A percentile compares a stretch with the other conserved stretches of the same genome.
Conservation (phyloP, 257 asterid species). For the Cynanchum wilfordii region DNA sequence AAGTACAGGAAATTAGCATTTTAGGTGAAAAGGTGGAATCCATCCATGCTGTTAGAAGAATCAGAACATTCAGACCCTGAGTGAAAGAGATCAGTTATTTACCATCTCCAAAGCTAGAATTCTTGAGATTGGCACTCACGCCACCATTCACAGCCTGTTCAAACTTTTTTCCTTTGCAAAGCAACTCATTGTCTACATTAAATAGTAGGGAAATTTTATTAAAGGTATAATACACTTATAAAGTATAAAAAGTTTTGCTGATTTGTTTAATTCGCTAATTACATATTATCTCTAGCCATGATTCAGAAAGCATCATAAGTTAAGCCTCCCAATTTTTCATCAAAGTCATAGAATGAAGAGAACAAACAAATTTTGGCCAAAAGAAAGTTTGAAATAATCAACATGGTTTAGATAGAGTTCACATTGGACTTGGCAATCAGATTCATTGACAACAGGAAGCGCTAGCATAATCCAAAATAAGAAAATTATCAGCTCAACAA, state of each 20-base stretch:
- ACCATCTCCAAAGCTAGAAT: not conserved
- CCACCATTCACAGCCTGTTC: not conserved
- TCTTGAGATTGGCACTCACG: not conserved
- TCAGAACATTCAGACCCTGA: not conserved
- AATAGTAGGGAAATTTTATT: not conserved
- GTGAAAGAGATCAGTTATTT: not conserved
- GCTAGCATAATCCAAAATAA: not conserved
- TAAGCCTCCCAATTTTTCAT: not conserved
- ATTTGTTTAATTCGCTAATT: too few relatives aligned
- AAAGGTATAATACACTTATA: not conserved
- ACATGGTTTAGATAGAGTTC: not conserved
- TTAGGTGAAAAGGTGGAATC: too few relatives aligned
- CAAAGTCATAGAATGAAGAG: not conserved
- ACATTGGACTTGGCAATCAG: not conserved
- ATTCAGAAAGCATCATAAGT: not conserved
- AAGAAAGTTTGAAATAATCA: not conserved
- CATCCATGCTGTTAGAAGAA: not conserved
- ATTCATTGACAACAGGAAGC: not conserved
- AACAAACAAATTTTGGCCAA: not conserved
- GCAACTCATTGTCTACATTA: not conserved
- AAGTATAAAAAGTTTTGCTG: not conserved
- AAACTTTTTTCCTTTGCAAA: not conserved
- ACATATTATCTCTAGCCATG: not conserved
- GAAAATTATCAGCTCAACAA: not conserved
- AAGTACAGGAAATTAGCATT: not conserved